phyloP scores from a whole-genome alignment of 345 rosid genomes.

The Boechera stricta region DNA sequence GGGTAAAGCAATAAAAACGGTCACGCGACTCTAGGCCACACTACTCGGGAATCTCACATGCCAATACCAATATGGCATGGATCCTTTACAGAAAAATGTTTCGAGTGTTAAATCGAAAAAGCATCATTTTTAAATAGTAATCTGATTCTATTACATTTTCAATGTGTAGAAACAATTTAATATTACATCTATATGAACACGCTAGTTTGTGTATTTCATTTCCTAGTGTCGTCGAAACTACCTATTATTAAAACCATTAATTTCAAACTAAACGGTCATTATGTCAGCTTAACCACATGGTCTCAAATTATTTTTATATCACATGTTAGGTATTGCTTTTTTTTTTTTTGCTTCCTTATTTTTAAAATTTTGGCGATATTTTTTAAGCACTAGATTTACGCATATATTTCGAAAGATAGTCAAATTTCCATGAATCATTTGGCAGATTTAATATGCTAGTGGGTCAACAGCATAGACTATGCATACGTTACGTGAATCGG shows the following conservation, averaged over 20 bases:
- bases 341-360: not conserved
- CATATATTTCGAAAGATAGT: not conserved
- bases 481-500: constrained; percentile 19
- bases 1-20: constrained; percentile 44
- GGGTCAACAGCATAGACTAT: constrained; percentile 33
- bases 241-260: constrained; percentile 29
- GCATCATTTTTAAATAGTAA: not conserved
- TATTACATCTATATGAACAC: constrained; percentile 11
- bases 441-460: not conserved
- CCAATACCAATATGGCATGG: constrained; percentile 38
- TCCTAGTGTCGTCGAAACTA: constrained; percentile 36
- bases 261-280: constrained; percentile 43
- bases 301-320: not conserved
- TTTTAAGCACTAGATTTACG: not conserved
- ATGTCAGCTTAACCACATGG: constrained; percentile 49
- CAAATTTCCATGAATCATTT: constrained; percentile 9
- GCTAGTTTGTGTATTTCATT: constrained; percentile 18
- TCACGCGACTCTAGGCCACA: constrained; percentile 47
- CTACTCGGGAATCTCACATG: constrained; percentile 48
- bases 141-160: not conserved
- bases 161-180: constrained; percentile 17
- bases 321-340: constrained; percentile 28
- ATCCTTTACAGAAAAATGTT: constrained; percentile 30
- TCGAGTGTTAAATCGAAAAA: constrained; percentile 25
- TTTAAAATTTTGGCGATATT: not conserved